Evolutionary conservation across 2,329 filamentous ascomycete species (phyloP), one percentile per base, ranked within the genome.

Genomic region (Leptosphaerulina australis): DNA sequence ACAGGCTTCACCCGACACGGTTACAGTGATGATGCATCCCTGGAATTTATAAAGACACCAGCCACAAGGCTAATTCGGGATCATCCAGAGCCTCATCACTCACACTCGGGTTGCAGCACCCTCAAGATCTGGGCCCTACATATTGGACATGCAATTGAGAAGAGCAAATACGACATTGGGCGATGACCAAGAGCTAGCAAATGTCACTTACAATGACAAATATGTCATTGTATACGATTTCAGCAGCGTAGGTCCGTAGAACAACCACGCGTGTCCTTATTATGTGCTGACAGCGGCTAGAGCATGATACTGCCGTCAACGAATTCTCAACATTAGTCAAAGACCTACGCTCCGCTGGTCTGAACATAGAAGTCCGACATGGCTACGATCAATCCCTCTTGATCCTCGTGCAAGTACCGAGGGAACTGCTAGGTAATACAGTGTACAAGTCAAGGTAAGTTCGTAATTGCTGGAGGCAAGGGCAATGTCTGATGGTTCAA

Each of bases 161-260:
- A 56, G 61, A 50, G 60, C 59, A 28, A 61, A 65, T 17, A 67
- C 61, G 17, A 59, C 52, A 8, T 29, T 63, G n/a, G 53, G 59
- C 10, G 65, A 66, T 43, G 62, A 67, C 46, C 49, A 55, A 31
- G 57, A 59, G 30, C 58, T 60, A 29, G 50, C 56, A 12, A 55
- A 66, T 31, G 58, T 63, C 28, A 61, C 59, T 4, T 69, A 67
- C 35, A 62, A 70, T 40, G 66, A 70, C 49, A 68, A 68, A 38
- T 71, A 69, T 55, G 62, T 70, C 17, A 40, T 70, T 2, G 63
- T 66, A 8, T 70, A 69, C 47, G 59, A 71, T 28, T 71, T 64
- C 38, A 53, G 56, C 22, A 51, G 54, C 14, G 25, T 63, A 38
- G 63, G 66, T 70, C 44, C n/a, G 66, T 63, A 21, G 22, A 37